Conservation (phyloP, 306 rosid genomes). For the Dalbergia cultrata region DNA sequence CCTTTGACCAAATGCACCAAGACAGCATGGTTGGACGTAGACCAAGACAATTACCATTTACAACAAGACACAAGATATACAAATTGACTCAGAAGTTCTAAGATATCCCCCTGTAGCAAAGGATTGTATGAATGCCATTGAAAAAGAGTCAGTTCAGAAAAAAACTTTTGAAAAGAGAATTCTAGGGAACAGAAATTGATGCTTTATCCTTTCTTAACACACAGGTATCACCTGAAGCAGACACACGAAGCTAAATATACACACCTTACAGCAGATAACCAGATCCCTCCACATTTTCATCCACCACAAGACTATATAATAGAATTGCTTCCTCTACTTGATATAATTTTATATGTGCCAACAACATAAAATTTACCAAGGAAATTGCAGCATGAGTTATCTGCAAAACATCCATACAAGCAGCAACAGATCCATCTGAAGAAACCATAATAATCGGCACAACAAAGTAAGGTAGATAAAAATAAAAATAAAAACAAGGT, state of each 20-base stretch:
- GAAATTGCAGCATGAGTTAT: constrained; percentile 93
- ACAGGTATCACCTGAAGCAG: constrained; percentile 13
- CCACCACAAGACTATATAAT: constrained; percentile 24
- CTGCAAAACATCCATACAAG: constrained; percentile 95
- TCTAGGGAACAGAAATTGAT: neutral
- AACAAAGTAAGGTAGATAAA: neutral
- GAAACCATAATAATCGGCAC: constrained; percentile 40
- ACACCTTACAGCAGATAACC: constrained; percentile 27
- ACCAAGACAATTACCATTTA: constrained; percentile 14
- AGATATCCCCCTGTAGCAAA: neutral
- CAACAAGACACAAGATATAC: neutral
- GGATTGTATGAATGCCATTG: neutral
- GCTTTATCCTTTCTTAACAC: constrained; percentile 30
- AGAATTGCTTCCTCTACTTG: neutral
- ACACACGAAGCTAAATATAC: constrained; percentile 8
- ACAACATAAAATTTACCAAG: constrained; percentile 64
- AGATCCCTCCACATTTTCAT: constrained; percentile 35
- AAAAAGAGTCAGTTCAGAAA: constrained; percentile 8
- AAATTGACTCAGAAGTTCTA: constrained; percentile 3
- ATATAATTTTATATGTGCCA: constrained; percentile 17
- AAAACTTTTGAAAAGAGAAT: neutral
- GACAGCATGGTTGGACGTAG: neutral
- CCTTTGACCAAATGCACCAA: constrained; percentile 30
- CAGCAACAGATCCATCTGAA: constrained; percentile 80
- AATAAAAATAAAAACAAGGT: neutral